These are phyloP conservation scores for Aspergillus taichungensis DNA, from an alignment of 495 filamentous ascomycete genomes.

Conservation along the genomic window DNA sequence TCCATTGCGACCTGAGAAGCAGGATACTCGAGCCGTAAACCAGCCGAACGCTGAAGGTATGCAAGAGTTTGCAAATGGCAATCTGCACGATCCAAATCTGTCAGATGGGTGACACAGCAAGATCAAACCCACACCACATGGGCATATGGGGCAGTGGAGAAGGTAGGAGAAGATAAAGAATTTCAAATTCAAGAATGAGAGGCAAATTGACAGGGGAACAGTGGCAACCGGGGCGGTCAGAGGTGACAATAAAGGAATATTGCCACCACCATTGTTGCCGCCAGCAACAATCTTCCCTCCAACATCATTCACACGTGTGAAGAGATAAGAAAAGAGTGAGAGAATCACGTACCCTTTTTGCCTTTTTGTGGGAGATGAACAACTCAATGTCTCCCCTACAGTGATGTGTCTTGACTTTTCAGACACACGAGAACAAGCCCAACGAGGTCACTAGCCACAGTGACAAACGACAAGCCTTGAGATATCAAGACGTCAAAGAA, in stretches of 20 bases:
- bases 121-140: too few relatives aligned
- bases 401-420: conserved; percentile 16
- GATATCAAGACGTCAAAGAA: conserved; percentile 11
- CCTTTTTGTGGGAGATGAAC: conserved; percentile 88
- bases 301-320: too few relatives aligned
- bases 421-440: conserved; percentile 7
- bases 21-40: conserved; percentile 16
- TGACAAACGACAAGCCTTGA: conserved; percentile 4
- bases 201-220: too few relatives aligned
- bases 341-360: conserved; percentile 31
- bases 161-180: too few relatives aligned
- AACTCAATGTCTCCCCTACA: conserved; percentile 96
- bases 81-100: conserved; percentile 3
- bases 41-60: conserved; percentile 13
- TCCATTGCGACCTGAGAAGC: conserved; percentile 55
- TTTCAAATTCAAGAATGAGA: too few relatives aligned
- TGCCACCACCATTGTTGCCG: too few relatives aligned
- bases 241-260: too few relatives aligned
- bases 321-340: conserved; percentile 3
- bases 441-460: conserved; percentile 5
- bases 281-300: too few relatives aligned
- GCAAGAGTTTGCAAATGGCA: conserved; percentile 7
- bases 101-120: too few relatives aligned
- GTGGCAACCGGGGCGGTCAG: too few relatives aligned
- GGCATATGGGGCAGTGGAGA: too few relatives aligned